These are phyloP conservation scores for Ajuga reptans DNA, from an alignment of 305 asterid genomes.

Conservation along the genomic window DNA sequence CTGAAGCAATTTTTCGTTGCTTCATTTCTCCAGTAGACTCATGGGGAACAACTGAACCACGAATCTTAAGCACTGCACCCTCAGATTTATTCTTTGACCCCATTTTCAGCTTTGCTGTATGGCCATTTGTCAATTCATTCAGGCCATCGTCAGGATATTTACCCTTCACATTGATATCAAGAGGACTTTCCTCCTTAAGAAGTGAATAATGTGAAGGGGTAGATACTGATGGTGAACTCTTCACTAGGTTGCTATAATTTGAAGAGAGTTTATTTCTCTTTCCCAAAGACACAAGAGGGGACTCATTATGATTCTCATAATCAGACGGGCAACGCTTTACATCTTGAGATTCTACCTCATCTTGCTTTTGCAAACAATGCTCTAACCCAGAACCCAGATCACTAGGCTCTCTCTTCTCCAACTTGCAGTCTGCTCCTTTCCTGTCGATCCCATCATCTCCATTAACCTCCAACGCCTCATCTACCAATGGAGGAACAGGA, in stretches of 20 bases:
- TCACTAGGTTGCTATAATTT: constrained; percentile 21
- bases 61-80: constrained; percentile 28
- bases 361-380: constrained; percentile 42
- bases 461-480: constrained; percentile 33
- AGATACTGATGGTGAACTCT: constrained; percentile 32
- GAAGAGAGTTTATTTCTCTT: constrained; percentile 29
- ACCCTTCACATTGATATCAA: constrained; percentile 28
- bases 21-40: constrained; percentile 27
- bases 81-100: constrained; percentile 41
- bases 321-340: constrained; percentile 25
- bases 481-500: constrained; percentile 32
- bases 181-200: constrained; percentile 24
- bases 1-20: constrained; percentile 25
- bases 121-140: constrained; percentile 48
- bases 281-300: constrained; percentile 26
- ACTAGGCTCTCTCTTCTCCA: constrained; percentile 31
- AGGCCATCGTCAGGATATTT: constrained; percentile 26
- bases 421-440: constrained; percentile 24
- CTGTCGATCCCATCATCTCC: constrained; percentile 22
- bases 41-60: constrained; percentile 29
- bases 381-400: constrained; percentile 36
- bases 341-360: constrained; percentile 29
- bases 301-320: constrained; percentile 24
- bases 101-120: constrained; percentile 27
- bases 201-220: constrained; percentile 27